These are phyloP conservation scores for Zymoseptoria tritici DNA, from an alignment of 2,329 filamentous ascomycete species.

Conservation along the genomic window DNA sequence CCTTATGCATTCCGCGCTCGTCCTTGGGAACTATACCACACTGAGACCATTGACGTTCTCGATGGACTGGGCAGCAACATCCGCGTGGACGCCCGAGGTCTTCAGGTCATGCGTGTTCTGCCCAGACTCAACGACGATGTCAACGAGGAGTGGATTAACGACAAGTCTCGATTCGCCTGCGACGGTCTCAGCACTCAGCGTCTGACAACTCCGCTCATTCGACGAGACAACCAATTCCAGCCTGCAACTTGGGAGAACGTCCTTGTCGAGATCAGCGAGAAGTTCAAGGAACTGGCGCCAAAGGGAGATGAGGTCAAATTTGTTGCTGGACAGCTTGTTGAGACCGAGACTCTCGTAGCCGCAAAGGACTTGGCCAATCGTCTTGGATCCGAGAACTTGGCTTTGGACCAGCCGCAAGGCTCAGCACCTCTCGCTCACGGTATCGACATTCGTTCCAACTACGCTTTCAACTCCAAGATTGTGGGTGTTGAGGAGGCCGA, in stretches of 20 bases:
- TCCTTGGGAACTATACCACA: slow-evolving; percentile 95
- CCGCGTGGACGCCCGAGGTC: slow-evolving; percentile 81
- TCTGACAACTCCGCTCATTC: slow-evolving; percentile 83
- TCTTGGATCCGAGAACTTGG: slow-evolving; percentile 91
- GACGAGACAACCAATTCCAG: slow-evolving; percentile 82
- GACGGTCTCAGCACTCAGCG: slow-evolving; percentile 95
- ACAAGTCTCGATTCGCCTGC: slow-evolving; percentile 94
- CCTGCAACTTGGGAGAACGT: slow-evolving; percentile 95
- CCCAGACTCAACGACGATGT: slow-evolving; percentile 94
- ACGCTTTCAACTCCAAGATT: slow-evolving; percentile 93
- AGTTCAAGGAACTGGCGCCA: slow-evolving; percentile 69
- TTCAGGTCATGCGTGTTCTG: slow-evolving; percentile 92
- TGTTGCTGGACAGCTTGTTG: slow-evolving; percentile 81
- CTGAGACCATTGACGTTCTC: slow-evolving; percentile 89
- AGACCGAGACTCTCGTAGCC: slow-evolving; percentile 88
- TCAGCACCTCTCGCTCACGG: slow-evolving; percentile 82
- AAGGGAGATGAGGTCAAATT: slow-evolving; percentile 94
- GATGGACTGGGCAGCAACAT: slow-evolving; percentile 93
- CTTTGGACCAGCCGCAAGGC: slow-evolving; percentile 81
- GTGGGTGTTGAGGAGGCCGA: slow-evolving; percentile 91
- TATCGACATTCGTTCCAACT: slow-evolving; percentile 88
- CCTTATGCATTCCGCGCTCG: slow-evolving; percentile 95
- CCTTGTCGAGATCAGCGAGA: slow-evolving; percentile 74
- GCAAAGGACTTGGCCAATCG: slow-evolving; percentile 97
- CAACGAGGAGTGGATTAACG: slow-evolving; percentile 99